A percentile compares a stretch with the other conserved stretches of the same genome.
Evolutionary conservation across 306 rosid genomes (phyloP).

Genomic region (Hippophae rhamnoides): DNA sequence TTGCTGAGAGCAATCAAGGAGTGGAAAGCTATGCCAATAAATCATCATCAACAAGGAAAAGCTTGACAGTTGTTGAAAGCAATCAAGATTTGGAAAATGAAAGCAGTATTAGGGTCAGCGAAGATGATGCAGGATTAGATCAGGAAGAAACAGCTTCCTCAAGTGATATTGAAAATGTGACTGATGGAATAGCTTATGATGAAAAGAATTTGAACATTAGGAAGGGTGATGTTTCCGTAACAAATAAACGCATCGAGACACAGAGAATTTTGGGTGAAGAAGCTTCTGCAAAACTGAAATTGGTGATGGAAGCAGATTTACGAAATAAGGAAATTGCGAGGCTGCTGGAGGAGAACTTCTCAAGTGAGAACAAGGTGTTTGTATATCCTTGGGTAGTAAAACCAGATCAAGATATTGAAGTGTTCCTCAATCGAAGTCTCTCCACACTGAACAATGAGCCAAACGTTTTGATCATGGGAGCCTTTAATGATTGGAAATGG

Average conservation of each 20-base stretch:
- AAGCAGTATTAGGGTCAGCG: slow-evolving; percentile 23
- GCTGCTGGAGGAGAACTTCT: slow-evolving; percentile 50
- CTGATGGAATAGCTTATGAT: slow-evolving; percentile 19
- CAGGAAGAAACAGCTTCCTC: slow-evolving; percentile 21
- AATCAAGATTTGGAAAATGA: slow-evolving; percentile 24
- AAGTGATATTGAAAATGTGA: slow-evolving; percentile 23
- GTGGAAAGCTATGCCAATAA: slow-evolving; percentile 25
- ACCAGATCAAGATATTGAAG: slow-evolving; percentile 75
- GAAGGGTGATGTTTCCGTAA: slow-evolving; percentile 3
- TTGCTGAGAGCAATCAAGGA: slow-evolving; percentile 18
- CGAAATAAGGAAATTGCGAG: slow-evolving; percentile 50
- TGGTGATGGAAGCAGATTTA: slow-evolving; percentile 51
- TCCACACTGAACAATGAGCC: slow-evolving; percentile 57
- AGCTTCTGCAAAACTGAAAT: slow-evolving; percentile 33
- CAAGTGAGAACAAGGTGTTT: slow-evolving; percentile 51
- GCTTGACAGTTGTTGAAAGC: slow-evolving; percentile 17
- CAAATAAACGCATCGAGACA: slow-evolving; percentile 16
- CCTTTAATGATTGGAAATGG: slow-evolving; percentile 89
- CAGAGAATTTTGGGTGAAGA: slow-evolving; percentile 34
- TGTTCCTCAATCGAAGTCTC: slow-evolving; percentile 53
- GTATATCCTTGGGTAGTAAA: slow-evolving; percentile 63
- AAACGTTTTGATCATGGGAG: slow-evolving; percentile 70
- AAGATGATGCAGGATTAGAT: slow-evolving; percentile 19
- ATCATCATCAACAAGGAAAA: slow-evolving; percentile 21
- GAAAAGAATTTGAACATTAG: background rate